Evolutionary conservation across 129 eudicot species (phyloP).

Genomic region (Calendula officinalis): DNA sequence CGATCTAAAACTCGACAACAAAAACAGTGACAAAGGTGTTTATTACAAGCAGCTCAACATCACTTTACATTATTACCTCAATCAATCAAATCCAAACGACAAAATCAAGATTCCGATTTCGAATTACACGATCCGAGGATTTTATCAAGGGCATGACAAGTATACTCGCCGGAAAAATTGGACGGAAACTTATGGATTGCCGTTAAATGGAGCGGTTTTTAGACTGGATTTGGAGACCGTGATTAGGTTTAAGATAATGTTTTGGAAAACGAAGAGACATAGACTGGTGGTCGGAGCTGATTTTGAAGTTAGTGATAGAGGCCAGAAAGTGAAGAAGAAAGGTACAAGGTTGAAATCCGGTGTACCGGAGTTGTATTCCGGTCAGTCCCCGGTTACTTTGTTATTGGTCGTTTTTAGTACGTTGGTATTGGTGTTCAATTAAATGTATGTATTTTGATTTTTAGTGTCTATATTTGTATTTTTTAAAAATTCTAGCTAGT

Average conservation of each 20-base stretch:
- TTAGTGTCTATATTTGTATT: background rate
- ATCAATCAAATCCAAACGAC: background rate
- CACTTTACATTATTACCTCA: constrained; percentile 32
- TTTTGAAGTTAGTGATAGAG: background rate
- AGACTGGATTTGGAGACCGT: background rate
- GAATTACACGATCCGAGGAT: constrained; percentile 37
- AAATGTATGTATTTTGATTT: background rate
- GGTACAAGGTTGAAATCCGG: background rate
- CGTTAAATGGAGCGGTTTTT: constrained; percentile 39
- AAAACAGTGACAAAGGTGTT: constrained; percentile 61
- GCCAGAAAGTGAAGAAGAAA: background rate
- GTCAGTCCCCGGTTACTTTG: background rate
- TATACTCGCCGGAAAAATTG: constrained; percentile 37
- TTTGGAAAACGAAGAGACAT: constrained; percentile 10
- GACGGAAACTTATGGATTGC: constrained; percentile 30
- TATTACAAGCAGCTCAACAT: constrained; percentile 42
- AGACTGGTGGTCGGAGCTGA: background rate
- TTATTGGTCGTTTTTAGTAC: background rate
- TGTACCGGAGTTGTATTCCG: background rate
- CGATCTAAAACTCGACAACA: constrained; percentile 62
- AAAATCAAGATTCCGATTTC: constrained; percentile 22
- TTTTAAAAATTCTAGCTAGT: too few relatives aligned
- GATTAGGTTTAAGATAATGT: background rate
- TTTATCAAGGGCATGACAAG: constrained; percentile 66
- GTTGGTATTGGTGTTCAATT: background rate